phyloP scores from a whole-genome alignment of 768 basidiomycete species.

The Pisolithus albus region DNA sequence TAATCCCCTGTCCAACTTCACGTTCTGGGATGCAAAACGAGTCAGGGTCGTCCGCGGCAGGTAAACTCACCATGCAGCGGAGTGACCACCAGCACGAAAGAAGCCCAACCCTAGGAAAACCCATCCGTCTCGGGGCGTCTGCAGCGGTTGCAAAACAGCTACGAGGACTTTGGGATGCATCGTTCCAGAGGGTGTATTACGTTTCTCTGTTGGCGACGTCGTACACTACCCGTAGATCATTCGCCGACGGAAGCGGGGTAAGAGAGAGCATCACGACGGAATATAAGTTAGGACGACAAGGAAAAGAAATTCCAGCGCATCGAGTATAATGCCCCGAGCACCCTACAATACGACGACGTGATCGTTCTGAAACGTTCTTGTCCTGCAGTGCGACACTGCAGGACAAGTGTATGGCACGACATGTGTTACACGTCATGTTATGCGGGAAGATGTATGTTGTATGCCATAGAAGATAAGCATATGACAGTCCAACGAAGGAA shows the following conservation, averaged over 20 bases:
- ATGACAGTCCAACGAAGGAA: neutral
- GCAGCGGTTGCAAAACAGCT: constrained; percentile 91
- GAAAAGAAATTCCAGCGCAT: constrained; percentile 26
- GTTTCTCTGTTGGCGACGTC: constrained; percentile 91
- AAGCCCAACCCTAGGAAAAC: constrained; percentile 95
- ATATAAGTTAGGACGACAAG: neutral
- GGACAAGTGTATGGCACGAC: constrained; percentile 27
- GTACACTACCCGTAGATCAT: constrained; percentile 55
- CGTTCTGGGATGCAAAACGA: neutral
- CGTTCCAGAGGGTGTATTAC: constrained; percentile 71
- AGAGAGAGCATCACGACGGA: no score
- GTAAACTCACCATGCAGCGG: constrained; percentile 5
- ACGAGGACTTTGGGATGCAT: constrained; percentile 95
- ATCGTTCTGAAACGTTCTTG: constrained; percentile 96
- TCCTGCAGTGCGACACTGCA: constrained; percentile 91
- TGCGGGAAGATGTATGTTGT: neutral
- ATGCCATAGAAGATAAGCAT: neutral
- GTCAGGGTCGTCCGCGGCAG: neutral
- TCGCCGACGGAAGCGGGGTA: no score
- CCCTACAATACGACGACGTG: constrained; percentile 91
- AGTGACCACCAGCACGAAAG: constrained; percentile 64
- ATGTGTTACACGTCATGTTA: neutral
- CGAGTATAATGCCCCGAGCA: constrained; percentile 76
- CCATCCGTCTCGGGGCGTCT: constrained; percentile 92
- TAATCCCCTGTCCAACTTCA: neutral